Evolutionary conservation across 2,329 filamentous ascomycete species (phyloP), one percentile per base, ranked within the genome.

Genomic region (Bisporella sp.): DNA sequence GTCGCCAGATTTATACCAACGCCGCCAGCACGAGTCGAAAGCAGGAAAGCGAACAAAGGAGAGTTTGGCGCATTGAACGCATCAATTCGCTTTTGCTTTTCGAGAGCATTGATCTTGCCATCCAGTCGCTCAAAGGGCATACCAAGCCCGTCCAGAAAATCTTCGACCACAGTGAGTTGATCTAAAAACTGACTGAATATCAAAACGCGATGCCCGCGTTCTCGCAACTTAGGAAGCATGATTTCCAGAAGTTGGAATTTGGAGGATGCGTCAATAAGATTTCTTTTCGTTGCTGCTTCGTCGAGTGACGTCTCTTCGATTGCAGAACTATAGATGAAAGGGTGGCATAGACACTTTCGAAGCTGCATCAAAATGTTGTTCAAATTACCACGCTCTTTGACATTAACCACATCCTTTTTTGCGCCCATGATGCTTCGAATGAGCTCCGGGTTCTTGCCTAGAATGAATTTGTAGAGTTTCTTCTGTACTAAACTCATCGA

Each of bases 1-100:
- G 91, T 96, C 0, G 93, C 93, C 49, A 99, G 76, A 64, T 99
- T 99, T 73, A 99, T 99, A 12, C 93, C 95, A 0, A 99, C 92
- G 62, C 95, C 93, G 48, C 93, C 93, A 13, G 95, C 91, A 56
- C 93, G 84, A 4, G 95, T 99, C 0, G 92, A 97, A 0, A 99
- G 76, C 13, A 99, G 70, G 68, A 99, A 97, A 0, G 87, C 90
- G 66, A 97, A 99, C 0, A 95, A 72, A 0, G 79, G 72, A 1
- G 92, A 97, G 48, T 85, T 77, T 0, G 89, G 85, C 0, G 85
- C 88, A 64, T 99, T 99, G 73, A 88, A 99, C 6, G 85, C 84
- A 66, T 99, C 93, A 47, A 99, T 99, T 6, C 88, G 82, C 66
- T 89, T 90, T 67, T 99, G 93, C 68, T 96, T 97, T 64, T 96